These are phyloP conservation scores for Yamadazyma nakazawae DNA, from an alignment of 805 yeast species.

Conservation along the genomic window DNA sequence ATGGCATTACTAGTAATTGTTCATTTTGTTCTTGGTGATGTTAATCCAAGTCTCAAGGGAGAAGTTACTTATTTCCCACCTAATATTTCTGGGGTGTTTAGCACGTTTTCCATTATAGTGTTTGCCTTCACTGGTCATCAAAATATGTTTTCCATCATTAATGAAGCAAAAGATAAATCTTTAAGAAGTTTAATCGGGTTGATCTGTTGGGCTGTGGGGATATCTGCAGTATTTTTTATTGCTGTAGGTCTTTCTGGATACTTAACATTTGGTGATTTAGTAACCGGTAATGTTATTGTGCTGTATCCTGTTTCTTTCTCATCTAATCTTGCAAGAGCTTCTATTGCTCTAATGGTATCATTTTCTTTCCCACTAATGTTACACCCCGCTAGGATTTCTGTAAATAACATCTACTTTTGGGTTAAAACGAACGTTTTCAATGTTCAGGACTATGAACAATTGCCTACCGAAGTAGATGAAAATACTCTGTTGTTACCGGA, in stretches of 20 bases:
- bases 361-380: conserved; percentile 76
- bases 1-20: conserved; percentile 66
- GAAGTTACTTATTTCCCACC: conserved; percentile 30
- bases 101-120: conserved; percentile 83
- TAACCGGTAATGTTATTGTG: conserved; percentile 64
- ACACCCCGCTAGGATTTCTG: conserved; percentile 74
- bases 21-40: conserved; percentile 64
- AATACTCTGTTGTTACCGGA: conserved; percentile 5
- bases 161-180: conserved; percentile 65
- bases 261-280: conserved; percentile 69
- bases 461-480: neutral
- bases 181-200: conserved; percentile 39
- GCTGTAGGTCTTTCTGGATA: conserved; percentile 81
- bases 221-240: conserved; percentile 61
- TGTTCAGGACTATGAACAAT: neutral
- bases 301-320: conserved; percentile 56
- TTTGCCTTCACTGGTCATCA: conserved; percentile 97
- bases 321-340: conserved; percentile 53
- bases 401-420: conserved; percentile 68
- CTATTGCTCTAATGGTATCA: conserved; percentile 67
- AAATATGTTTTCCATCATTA: conserved; percentile 85
- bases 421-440: conserved; percentile 16
- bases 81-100: conserved; percentile 50
- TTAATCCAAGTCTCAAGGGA: conserved; percentile 31
- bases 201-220: conserved; percentile 48